phyloP scores from a whole-genome alignment of 2,329 filamentous ascomycete genomes.

The Aureobasidium sp. region DNA sequence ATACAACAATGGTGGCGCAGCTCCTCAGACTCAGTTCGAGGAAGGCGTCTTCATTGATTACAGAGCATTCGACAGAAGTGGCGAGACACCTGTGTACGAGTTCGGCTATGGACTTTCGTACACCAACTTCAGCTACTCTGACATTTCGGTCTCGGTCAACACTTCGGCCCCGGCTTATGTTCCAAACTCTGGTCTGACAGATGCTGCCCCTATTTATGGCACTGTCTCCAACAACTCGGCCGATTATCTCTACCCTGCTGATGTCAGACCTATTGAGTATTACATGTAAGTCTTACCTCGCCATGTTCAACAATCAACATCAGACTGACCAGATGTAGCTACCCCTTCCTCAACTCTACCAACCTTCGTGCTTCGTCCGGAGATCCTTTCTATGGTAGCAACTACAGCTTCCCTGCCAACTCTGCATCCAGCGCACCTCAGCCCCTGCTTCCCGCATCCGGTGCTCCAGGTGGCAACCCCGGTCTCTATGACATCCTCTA shows the following conservation, averaged over 20 bases:
- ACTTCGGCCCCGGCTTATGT: conserved; percentile 45
- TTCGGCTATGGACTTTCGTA: conserved; percentile 78
- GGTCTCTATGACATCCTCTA: conserved; percentile 63
- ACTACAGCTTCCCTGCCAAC: conserved; percentile 53
- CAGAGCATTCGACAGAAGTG: conserved; percentile 51
- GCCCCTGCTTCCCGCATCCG: conserved; percentile 51
- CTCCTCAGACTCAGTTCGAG: conserved; percentile 65
- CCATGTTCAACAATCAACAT: not conserved
- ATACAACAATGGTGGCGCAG: conserved; percentile 59
- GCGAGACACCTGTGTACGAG: conserved; percentile 65
- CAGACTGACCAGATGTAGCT: conserved; percentile 30
- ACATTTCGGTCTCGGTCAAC: conserved; percentile 49
- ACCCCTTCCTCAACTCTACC: conserved; percentile 63
- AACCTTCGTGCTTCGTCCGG: conserved; percentile 50
- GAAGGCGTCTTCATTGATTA: conserved; percentile 82
- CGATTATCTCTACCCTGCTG: conserved; percentile 62
- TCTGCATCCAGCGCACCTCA: conserved; percentile 55
- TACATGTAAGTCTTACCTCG: conserved; percentile 43
- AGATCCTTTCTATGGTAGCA: conserved; percentile 54
- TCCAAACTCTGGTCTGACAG: conserved; percentile 56
- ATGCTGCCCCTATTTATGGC: conserved; percentile 57
- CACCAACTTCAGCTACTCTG: conserved; percentile 69
- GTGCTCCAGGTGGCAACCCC: conserved; percentile 55
- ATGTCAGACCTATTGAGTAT: conserved; percentile 45
- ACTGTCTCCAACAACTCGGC: conserved; percentile 55